Evolutionary conservation across 331 rosid species (phyloP), one percentile per base, ranked within the genome.

Genomic region (Phaseolus coccineus): DNA sequence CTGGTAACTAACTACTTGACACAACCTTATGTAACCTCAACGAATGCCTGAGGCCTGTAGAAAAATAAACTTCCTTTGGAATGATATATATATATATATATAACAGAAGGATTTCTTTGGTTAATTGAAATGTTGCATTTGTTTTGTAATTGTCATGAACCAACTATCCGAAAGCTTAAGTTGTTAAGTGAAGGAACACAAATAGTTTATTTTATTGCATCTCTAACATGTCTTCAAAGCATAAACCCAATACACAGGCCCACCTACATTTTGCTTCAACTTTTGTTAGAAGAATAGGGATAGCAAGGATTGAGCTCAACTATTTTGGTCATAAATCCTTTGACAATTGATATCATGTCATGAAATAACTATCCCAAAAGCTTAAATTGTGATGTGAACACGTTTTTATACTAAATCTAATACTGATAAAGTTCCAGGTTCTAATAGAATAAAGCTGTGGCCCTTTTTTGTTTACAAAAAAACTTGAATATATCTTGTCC

Each of bases 401-500:
- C 61, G 47, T 31, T 68, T 68, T 75, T 30, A 31, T 42, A 27
- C 31, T 31, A 47, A 33, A 75, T 75, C 47, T 27, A 44, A 46
- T 25, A 74, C 71, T 28, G 42, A 46, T 52, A 42, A 79, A 67
- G 63, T 61, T 84, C 63, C 70, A 40, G 52, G 62, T 47, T 35
- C 14, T 67, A 44, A 14, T 16, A 57, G 59, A 79, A 73, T 66
- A 83, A 19, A 62, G 46, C 4, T 55, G 57, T 39, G 25, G 56
- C 73, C 51, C 16, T 35, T 79, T 22, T 0, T 31, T 51, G 46
- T 44, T 22, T 42, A 7, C 58, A 46, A 39, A 35, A 39, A 3
- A 65, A 48, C 11, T 13, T 15, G 4, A 15, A 12, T 28, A 13
- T 51, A 75, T 76, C 52, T 13, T 19, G 74, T 3, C 6, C 31